Base-by-base conservation (phyloP, 306 rosid genomes). In the Carpinus fangiana region DNA sequence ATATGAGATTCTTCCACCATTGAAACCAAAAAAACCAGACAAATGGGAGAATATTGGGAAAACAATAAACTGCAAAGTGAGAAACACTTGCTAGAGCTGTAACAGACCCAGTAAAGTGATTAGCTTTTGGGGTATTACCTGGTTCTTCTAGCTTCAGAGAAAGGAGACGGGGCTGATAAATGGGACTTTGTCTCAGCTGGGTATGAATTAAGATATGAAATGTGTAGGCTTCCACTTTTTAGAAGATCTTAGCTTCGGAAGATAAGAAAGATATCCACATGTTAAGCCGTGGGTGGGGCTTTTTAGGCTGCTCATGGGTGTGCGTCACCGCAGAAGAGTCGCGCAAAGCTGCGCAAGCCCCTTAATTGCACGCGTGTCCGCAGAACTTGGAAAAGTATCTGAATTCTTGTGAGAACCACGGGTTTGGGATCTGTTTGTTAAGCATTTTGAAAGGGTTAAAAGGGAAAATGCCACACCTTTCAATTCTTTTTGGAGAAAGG, bases 111-210 rank as follows among this genome's bases (percentile, higher is more conserved):
- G 20, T 62, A 79, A 72, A 82, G 54, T n/a, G 26, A 68, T 52
- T 59, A 73, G 74, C 54, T 60, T 48, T 78, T 5, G 6, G 60
- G 77, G 72, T 17, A 31, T 67, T 80, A 86, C 86, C 90, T 86
- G 74, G 60, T 72, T 76, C 28, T 48, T 36, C 51, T 70, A 52
- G 74, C 80, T 43, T 16, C 77, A 20, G 21, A 64, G 72, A 70
- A 72, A 17, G 21, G 64, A 60, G 20, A 18, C 5, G 68, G 41
- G 46, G 16, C 16, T 26, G 31, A 48, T 53, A 43, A 82, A 31
- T 26, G 64, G 21, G 76, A 81, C 51, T 73, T 60, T 31, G 34
- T 31, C 34, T 31, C 34, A 31, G 34, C 34, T 31, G 34, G 34
- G 34, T 31, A 23, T 23, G 26, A 23, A 23, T 23, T 23, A 76